Evolutionary conservation across 1,284 basidiomycete genomes (phyloP).

Genomic region (Rugosomyces carneus): DNA sequence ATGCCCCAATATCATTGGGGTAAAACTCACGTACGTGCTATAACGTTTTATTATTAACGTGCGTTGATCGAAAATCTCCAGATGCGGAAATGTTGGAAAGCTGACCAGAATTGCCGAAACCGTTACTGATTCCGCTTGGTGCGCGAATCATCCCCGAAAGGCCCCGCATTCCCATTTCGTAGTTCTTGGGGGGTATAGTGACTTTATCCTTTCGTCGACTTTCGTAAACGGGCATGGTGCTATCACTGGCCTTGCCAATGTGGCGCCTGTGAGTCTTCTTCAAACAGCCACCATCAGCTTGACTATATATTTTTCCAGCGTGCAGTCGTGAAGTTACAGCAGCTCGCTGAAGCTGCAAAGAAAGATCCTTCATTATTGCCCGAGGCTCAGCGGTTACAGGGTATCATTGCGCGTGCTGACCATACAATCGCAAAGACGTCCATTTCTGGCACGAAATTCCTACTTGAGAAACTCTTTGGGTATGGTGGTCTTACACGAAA

Average conservation of each 20-base stretch:
- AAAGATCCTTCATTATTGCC: constrained; percentile 51
- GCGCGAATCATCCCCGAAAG: constrained; percentile 56
- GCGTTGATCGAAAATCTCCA: constrained; percentile 22
- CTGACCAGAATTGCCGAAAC: constrained; percentile 74
- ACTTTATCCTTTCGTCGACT: constrained; percentile 72
- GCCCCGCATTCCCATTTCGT: constrained; percentile 62
- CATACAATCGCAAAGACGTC: constrained; percentile 73
- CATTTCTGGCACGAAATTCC: constrained; percentile 79
- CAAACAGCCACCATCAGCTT: constrained; percentile 3
- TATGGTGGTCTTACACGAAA: constrained; percentile 73
- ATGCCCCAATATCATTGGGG: constrained; percentile 71
- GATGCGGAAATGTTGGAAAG: constrained; percentile 88
- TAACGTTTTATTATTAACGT: background rate
- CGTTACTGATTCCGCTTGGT: constrained; percentile 57
- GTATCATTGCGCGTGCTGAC: constrained; percentile 75
- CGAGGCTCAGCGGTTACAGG: constrained; percentile 74
- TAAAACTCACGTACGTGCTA: constrained; percentile 75
- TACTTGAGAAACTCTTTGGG: constrained; percentile 68
- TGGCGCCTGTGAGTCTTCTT: constrained; percentile 58
- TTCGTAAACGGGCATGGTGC: constrained; percentile 70
- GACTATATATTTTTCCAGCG: constrained; percentile 31
- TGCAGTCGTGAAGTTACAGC: constrained; percentile 57
- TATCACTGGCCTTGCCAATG: constrained; percentile 76
- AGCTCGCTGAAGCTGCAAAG: constrained; percentile 50
- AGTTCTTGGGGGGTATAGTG: constrained; percentile 73